Evolutionary conservation across 1,284 basidiomycete species (phyloP).

Genomic region (Cryptococcus sp.): DNA sequence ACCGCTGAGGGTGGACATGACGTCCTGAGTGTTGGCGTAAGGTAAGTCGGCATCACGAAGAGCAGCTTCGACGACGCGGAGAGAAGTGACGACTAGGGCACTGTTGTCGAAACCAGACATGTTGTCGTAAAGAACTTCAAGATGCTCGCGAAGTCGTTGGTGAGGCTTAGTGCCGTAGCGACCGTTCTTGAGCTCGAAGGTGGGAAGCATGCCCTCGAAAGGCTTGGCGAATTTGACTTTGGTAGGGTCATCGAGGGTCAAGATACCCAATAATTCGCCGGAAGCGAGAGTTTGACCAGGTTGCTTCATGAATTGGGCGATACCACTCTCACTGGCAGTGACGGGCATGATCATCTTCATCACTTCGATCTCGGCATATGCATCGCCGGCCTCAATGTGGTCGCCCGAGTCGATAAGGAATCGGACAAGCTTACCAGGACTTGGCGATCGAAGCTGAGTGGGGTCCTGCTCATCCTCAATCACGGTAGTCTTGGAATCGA

Average conservation of each 20-base stretch:
- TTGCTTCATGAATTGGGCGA: slow-evolving; percentile 96
- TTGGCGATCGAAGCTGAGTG: slow-evolving; percentile 92
- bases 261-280: slow-evolving; percentile 97
- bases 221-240: slow-evolving; percentile 98
- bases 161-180: slow-evolving; percentile 83
- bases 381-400: slow-evolving; percentile 92
- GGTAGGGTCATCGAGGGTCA: slow-evolving; percentile 93
- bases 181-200: slow-evolving; percentile 81
- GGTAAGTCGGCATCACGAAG: slow-evolving; percentile 79
- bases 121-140: slow-evolving; percentile 84
- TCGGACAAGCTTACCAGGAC: slow-evolving; percentile 93
- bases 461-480: slow-evolving; percentile 99
- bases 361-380: slow-evolving; percentile 98
- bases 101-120: slow-evolving; percentile 95
- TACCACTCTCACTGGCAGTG: slow-evolving; percentile 91
- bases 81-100: slow-evolving; percentile 44
- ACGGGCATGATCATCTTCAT: slow-evolving; percentile 99
- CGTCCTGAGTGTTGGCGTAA: slow-evolving; percentile 79
- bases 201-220: slow-evolving; percentile 88
- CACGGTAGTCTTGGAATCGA: slow-evolving; percentile 95
- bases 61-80: slow-evolving; percentile 46
- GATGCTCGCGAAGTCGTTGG: slow-evolving; percentile 77
- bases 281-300: slow-evolving; percentile 94
- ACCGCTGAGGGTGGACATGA: slow-evolving; percentile 86
- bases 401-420: slow-evolving; percentile 97